Percentiles rank a stretch among this genome's conserved stretches.
phyloP scores from a whole-genome alignment of 1,284 basidiomycete species.

The Ganoderma boninense region DNA sequence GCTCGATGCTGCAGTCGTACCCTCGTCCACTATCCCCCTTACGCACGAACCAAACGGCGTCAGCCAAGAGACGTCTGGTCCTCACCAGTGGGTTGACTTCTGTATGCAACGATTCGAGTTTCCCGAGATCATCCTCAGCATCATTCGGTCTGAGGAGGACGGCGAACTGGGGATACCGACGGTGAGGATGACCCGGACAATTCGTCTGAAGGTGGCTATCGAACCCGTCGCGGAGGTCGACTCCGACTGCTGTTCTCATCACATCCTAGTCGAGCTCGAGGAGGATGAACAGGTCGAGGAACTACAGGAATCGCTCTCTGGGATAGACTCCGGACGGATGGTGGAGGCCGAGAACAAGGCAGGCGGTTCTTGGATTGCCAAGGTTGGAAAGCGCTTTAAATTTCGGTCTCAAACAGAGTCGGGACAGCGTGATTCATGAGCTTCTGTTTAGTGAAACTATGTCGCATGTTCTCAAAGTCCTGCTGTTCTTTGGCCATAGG shows the following conservation, averaged over 20 bases:
- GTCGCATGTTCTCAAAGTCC: too few species aligned
- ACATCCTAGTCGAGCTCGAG: constrained; percentile 3
- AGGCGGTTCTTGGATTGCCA: neutral
- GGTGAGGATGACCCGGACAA: neutral
- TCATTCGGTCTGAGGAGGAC: neutral
- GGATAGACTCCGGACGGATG: neutral
- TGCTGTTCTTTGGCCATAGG: too few species aligned
- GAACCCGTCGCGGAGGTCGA: neutral
- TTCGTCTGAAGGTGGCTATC: neutral
- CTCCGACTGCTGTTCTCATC: neutral
- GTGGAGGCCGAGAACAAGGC: neutral
- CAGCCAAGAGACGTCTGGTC: neutral
- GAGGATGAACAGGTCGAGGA: neutral
- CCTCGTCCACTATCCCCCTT: neutral
- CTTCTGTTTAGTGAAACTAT: neutral
- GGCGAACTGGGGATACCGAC: neutral
- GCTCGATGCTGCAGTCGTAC: neutral
- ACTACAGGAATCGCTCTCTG: neutral
- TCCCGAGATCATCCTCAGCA: neutral
- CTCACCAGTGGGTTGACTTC: neutral
- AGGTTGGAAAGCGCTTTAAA: neutral
- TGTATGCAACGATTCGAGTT: neutral
- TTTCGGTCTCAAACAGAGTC: neutral
- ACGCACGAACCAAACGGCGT: neutral
- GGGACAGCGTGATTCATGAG: neutral